Evolutionary conservation across 208 protist genomes (phyloP).

Genomic region (Vickermania ingenoplastis): DNA sequence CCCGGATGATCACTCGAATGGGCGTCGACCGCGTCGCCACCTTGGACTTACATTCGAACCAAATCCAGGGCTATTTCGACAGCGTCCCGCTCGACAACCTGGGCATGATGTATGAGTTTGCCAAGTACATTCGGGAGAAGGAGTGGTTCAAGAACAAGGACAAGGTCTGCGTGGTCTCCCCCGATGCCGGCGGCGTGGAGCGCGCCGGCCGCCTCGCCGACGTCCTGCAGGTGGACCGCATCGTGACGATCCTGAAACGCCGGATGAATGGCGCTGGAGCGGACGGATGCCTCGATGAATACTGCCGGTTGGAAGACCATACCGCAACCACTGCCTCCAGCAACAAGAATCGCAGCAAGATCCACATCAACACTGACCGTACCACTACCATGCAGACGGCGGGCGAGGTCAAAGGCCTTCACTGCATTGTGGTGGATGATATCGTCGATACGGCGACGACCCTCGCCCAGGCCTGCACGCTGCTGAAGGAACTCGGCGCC

Average conservation of each 20-base stretch:
- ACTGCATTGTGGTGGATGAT: constrained; percentile 94
- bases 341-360: background rate
- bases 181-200: constrained; percentile 93
- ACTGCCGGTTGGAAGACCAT: no score
- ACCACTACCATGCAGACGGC: constrained; percentile 89
- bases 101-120: constrained; percentile 75
- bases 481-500: constrained; percentile 89
- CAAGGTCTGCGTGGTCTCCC: constrained; percentile 89
- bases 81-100: constrained; percentile 91
- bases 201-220: constrained; percentile 86
- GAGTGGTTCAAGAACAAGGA: constrained; percentile 62
- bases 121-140: constrained; percentile 46
- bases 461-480: constrained; percentile 86
- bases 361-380: constrained; percentile 45
- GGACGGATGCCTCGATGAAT: background rate
- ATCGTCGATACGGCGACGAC: constrained; percentile 96
- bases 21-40: constrained; percentile 88
- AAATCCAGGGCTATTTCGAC: constrained; percentile 96
- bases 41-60: constrained; percentile 91
- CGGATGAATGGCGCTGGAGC: constrained; percentile 9
- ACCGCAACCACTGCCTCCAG: no score
- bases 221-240: constrained; percentile 69
- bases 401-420: constrained; percentile 88
- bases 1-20: constrained; percentile 85
- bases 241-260: constrained; percentile 95